Evolutionary conservation across 306 rosid genomes (phyloP).

Genomic region (Prunus mongolica): DNA sequence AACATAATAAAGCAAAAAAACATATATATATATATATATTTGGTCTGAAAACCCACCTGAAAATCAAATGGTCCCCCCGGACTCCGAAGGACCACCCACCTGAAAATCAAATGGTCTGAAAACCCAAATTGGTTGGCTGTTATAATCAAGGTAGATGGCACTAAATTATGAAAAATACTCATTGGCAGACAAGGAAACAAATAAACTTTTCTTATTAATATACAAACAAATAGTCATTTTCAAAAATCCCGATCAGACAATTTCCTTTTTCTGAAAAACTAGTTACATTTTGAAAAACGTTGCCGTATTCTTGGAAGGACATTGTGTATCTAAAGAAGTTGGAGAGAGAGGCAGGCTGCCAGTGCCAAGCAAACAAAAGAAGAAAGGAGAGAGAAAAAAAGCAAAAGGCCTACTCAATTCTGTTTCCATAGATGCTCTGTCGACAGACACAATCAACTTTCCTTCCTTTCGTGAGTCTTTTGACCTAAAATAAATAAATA

Average conservation of each 20-base stretch:
- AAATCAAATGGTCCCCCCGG: background rate
- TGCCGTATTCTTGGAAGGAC: too few relatives aligned
- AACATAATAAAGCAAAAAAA: too few relatives aligned
- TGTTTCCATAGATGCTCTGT: slow-evolving; percentile 9
- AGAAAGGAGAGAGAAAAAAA: background rate
- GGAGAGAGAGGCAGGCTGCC: background rate
- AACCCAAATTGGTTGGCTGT: background rate
- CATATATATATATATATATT: background rate
- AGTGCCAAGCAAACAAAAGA: background rate
- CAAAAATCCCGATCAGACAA: background rate
- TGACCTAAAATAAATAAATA: background rate
- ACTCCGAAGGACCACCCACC: too few relatives aligned
- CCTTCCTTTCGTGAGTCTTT: background rate
- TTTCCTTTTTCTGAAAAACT: too few relatives aligned
- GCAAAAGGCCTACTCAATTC: background rate
- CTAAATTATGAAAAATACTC: background rate
- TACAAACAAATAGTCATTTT: background rate
- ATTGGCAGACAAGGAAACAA: background rate
- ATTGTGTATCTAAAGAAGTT: too few relatives aligned
- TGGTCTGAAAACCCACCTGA: background rate
- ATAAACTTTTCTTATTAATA: too few relatives aligned
- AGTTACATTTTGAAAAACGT: too few relatives aligned
- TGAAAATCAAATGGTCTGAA: background rate
- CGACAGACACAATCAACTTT: background rate
- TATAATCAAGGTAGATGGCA: background rate